These are phyloP conservation scores for Pseudogymnoascus sp. DNA, from an alignment of 2,329 filamentous ascomycete species.

Conservation along the genomic window DNA sequence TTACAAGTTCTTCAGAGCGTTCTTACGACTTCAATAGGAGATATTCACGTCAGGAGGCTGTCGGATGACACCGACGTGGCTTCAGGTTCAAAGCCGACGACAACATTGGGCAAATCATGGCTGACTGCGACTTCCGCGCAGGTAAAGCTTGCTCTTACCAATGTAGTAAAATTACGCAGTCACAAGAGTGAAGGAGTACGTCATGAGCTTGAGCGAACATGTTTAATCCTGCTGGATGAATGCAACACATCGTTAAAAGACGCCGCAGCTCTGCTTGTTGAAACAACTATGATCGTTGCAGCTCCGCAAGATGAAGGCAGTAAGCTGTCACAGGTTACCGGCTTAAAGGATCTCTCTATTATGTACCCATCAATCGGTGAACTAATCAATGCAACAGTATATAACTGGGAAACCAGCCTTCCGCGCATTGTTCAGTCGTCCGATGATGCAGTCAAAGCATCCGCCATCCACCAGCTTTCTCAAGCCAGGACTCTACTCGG, in stretches of 20 bases:
- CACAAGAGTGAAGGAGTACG: slow-evolving; percentile 64
- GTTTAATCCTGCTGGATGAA: slow-evolving; percentile 66
- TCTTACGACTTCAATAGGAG: slow-evolving; percentile 47
- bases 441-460: slow-evolving; percentile 69
- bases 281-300: slow-evolving; percentile 67
- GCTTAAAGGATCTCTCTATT: slow-evolving; percentile 51
- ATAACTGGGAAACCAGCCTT: slow-evolving; percentile 74
- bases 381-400: slow-evolving; percentile 59
- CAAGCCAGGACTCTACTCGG: slow-evolving; percentile 60
- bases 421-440: slow-evolving; percentile 75
- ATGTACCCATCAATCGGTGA: slow-evolving; percentile 55
- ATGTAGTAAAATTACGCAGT: slow-evolving; percentile 64
- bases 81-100: slow-evolving; percentile 26
- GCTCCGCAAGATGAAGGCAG: slow-evolving; percentile 37
- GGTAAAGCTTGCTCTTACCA: slow-evolving; percentile 72
- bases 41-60: slow-evolving; percentile 43
- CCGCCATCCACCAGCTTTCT: slow-evolving; percentile 66
- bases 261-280: slow-evolving; percentile 63
- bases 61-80: slow-evolving; percentile 21
- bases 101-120: slow-evolving; percentile 46
- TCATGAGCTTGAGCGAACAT: slow-evolving; percentile 58
- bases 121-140: slow-evolving; percentile 70
- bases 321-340: slow-evolving; percentile 33
- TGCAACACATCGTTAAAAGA: slow-evolving; percentile 66
- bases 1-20: slow-evolving; percentile 49